Base-by-base conservation (phyloP, 2,329 filamentous ascomycete species). In the Stachybotrys echinatus region DNA sequence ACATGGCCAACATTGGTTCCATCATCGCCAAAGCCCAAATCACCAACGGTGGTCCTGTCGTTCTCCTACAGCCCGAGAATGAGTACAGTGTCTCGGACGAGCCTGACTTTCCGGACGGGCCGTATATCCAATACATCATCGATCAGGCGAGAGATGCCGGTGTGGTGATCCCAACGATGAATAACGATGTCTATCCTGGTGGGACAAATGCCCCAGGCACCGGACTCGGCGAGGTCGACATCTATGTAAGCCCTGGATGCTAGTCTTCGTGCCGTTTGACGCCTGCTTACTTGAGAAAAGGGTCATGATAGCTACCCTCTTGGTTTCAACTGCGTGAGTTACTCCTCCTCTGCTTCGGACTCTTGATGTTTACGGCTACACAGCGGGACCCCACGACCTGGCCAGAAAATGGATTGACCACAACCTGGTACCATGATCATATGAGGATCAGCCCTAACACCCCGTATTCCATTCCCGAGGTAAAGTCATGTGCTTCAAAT, bases 41-140 rank as follows among this genome's bases (percentile, higher is more conserved):
- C 59, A 92, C 88, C 1, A 88, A 92, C 48, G 89, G 87, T 0
- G 89, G 89, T 0, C 88, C 88, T 0, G 77, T 95, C 7, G 89
- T 95, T 52, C 70, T 92, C 2, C 77, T 87, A 40, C 89, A 95
- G 63, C 85, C 87, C 0, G 89, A 95, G 64, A 95, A 94, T 54
- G 89, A 94, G 64, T 92, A 92, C 61, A n/a, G n/a, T n/a, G n/a
- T n/a, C n/a, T 83, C 79, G 1, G 66, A 71, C 18, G 74, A 73
- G 2, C 67, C 70, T 4, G 65, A 68, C 0, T 88, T 86, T 55
- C 85, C 85, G 0, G 83, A 89, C 58, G 74, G 76, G 0, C 72
- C 76, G 0, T 94, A 92, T 62, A 82, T 92, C 66, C 75, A 82
- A 49, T 84, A 86, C 54, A 81, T 92, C 6, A 79, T 85, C 43